These are phyloP conservation scores for Rubia peregrina DNA, from an alignment of 305 asterid species.

Conservation along the genomic window DNA sequence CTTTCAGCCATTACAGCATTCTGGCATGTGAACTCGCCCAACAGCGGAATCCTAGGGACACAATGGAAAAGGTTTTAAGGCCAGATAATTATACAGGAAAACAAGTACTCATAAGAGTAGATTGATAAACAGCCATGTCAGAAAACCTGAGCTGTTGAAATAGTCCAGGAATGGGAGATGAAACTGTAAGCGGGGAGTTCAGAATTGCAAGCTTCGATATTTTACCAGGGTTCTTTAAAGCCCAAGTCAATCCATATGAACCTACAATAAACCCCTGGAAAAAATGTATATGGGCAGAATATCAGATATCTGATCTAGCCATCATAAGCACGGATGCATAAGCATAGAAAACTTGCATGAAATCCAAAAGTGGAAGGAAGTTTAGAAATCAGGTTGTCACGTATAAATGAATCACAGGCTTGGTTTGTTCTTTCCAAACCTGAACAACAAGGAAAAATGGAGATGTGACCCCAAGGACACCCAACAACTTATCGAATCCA, in stretches of 20 bases:
- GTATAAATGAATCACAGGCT: not conserved
- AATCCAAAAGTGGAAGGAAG: not conserved
- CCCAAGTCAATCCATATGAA: slow-evolving; percentile 95
- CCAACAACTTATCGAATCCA: slow-evolving; percentile 71
- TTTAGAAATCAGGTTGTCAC: not conserved
- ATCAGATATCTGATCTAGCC: not conserved
- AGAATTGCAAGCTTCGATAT: slow-evolving; percentile 71
- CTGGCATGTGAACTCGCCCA: slow-evolving; percentile 93
- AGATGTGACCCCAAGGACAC: slow-evolving; percentile 53
- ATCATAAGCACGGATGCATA: not conserved
- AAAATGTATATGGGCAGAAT: slow-evolving; percentile 1
- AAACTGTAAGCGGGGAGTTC: slow-evolving; percentile 76
- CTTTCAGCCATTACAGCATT: slow-evolving; percentile 95
- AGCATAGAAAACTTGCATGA: not conserved
- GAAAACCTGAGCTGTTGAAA: slow-evolving; percentile 79
- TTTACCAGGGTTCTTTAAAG: slow-evolving; percentile 65
- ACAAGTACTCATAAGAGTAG: not conserved
- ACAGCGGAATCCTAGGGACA: slow-evolving; percentile 69
- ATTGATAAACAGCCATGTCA: slow-evolving; percentile 1
- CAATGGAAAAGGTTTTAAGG: not conserved
- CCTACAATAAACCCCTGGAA: slow-evolving; percentile 92
- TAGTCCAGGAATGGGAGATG: slow-evolving; percentile 93
- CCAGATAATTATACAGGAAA: not conserved
- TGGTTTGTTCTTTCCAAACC: slow-evolving; percentile 40
- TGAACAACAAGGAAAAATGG: slow-evolving; percentile 85